Evolutionary conservation across 768 basidiomycete species (phyloP), one percentile per base, ranked within the genome.

Genomic region (Hygrocybe punicea): DNA sequence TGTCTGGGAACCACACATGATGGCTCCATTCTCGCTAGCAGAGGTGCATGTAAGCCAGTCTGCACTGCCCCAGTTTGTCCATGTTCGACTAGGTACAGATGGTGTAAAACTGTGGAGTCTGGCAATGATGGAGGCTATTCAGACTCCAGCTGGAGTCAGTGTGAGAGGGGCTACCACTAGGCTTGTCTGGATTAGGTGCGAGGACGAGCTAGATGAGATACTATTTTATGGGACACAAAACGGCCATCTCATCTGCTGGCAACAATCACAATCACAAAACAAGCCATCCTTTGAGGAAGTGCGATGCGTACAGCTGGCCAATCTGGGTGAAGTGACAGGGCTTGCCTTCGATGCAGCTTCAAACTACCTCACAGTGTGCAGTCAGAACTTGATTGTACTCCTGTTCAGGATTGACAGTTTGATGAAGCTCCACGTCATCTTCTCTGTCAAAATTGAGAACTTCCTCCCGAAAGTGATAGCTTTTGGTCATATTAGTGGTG

Each of bases 291-390:
- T 66, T 33, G 57, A 60, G 35, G 62, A 65, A 35, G 19, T 60
- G 8, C 50, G 50, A 39, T 63, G 56, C 50, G 57, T 50, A 13
- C 60, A 50, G 33, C 23, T 65, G 8, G 55, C 57, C 44, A 55
- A 58, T 24, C 60, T 62, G 21, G 52, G 58, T 35, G 63, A 66
- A 55, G 60, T 66, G 4, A 61, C 63, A 10, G 63, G 59, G 23
- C 57, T 66, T 14, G 59, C 56, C 23, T 64, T 62, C 48, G 62
- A 66, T 25, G 51, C 61, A 25, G 45, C 59, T 10, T 53, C 60
- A 37, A 63, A 60, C 39, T 59, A 58, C 48, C 63, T 67, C n/a
- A 59, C 60, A 35, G 56, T 58, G 9, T 59, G 59, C 56, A 62
- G 62, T 50, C 60, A 60, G 19, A 58, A 59, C 47, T 59, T 52